Evolutionary conservation across 2,329 filamentous ascomycete species (phyloP), one percentile per base, ranked within the genome.

Genomic region (Cyphellophora europaea): DNA sequence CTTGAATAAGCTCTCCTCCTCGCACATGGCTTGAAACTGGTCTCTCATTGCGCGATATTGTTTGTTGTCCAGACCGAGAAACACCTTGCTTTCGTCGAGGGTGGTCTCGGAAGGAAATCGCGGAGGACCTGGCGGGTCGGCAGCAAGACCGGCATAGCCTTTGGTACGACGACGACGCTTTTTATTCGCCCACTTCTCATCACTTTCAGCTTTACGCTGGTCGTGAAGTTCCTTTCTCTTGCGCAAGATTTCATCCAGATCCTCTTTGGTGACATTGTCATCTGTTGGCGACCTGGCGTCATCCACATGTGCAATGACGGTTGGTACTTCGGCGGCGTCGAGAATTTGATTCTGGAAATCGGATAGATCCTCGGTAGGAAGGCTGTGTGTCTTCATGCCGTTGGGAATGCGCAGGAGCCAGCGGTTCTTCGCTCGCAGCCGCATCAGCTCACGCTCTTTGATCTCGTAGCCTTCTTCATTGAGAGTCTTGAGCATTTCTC

Each of bases 31-130:
- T 47, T 79, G 72, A 45, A 87, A 91, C 17, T 72, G 70, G 32
- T 76, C 66, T 18, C 84, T 72, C 11, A 85, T 56, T 39, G 73
- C 60, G 19, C 67, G 69, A 53, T 91, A 91, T 27, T 72, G 61
- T 2, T 66, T 56, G 32, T 69, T 72, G 49, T 81, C 73, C 19
- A 93, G 63, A 23, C 62, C 65, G 17, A 93, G 63, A 40, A 78
- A 80, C 10, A 69, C 67, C 51, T 86, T 84, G 51, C 80, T 79
- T 57, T 89, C 82, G 45, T 84, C 79, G 39, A 91, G 72, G 0
- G 83, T 88, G 10, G 81, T 88, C 56, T 91, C 84, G 1, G 83
- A 89, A 1, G 82, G 82, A 44, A 86, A 91, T 14, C 84, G 74
- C 11, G 80, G 77, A 13, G 78, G 74, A 4, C 77, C 75, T 1